Base-by-base conservation (phyloP, 2,329 filamentous ascomycete species). In the Coniochaeta pulveracea region DNA sequence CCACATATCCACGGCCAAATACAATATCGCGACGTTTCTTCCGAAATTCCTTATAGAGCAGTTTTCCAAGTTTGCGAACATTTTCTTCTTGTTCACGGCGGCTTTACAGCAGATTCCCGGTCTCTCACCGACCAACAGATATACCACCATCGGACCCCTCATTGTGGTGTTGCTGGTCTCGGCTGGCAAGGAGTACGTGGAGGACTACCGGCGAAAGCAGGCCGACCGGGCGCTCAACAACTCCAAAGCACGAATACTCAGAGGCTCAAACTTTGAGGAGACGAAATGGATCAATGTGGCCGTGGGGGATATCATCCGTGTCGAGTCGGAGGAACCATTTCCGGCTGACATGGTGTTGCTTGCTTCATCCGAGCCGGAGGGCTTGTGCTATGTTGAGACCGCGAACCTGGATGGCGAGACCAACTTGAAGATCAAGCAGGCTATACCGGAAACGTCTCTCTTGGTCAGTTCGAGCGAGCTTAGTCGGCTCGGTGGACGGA, bases 61-160 rank as follows among this genome's bases (percentile, higher is more conserved):
- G 55, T 98, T 98, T 61, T 95, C 88, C 40, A 98, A 95, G 66
- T 94, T 95, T 58, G 91, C 91, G 65, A 98, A 98, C 60, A 61
- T 98, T 51, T 98, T 98, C 67, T 98, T 98, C 81, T 73, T 98
- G 54, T 96, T 98, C 58, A 98, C 91, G 23, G 88, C 91, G 11
- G 79, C 76, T 25, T 64, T 98, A 28, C 91, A 98, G 63, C 91
- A 98, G 56, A 94, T 98, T 40, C 91, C 91, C 15, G 80, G 82
- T 43, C 80, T 98, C 40, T 94, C 88, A 21, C 91, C 93, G 6
- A 98, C 91, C 8, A 96, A 95, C 60, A 74, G 70, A 57, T 98
- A 88, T 53, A 98, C 91, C 5, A 98, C 93, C 23, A 95, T 98
- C 52, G 89, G 83, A 5, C 91, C 91, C n/a, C 70, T 98, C 38